These are phyloP conservation scores for Vitis rupestris DNA, from an alignment of 164 flowering plant species.

Conservation along the genomic window DNA sequence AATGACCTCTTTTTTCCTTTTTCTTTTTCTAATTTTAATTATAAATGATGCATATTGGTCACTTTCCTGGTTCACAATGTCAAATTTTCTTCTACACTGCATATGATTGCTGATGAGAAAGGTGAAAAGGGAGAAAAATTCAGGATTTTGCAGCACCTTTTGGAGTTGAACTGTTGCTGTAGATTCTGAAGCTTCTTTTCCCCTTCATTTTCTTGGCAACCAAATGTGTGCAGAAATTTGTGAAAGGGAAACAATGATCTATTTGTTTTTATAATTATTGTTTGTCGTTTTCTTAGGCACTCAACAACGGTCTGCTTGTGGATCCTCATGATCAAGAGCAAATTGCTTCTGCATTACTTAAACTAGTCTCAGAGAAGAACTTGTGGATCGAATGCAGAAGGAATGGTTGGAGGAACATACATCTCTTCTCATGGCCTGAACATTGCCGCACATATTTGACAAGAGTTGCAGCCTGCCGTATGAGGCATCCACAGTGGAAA, in stretches of 20 bases:
- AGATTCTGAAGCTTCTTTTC: neutral
- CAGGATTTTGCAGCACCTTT: neutral
- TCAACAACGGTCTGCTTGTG: conserved; percentile 88
- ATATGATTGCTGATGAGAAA: neutral
- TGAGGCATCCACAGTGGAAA: conserved; percentile 96
- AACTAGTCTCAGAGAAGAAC: conserved; percentile 87
- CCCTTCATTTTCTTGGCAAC: neutral
- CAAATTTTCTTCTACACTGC: neutral
- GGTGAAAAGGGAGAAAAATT: neutral
- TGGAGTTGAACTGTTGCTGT: neutral
- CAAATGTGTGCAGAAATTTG: neutral
- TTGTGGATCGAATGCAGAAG: conserved; percentile 81
- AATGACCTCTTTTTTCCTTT: neutral
- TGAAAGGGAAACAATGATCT: neutral
- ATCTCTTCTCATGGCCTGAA: conserved; percentile 97
- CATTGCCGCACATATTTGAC: conserved; percentile 94
- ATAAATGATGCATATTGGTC: neutral
- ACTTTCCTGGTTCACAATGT: neutral
- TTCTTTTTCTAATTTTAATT: neutral
- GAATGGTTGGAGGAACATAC: conserved; percentile 92
- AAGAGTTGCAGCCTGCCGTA: conserved; percentile 88
- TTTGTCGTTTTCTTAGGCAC: conserved; percentile 46
- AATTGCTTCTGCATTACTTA: conserved; percentile 83
- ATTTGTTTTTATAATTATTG: neutral
- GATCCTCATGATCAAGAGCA: conserved; percentile 89